phyloP scores from a whole-genome alignment of 345 rosid genomes.

The Cardamine occulta region DNA sequence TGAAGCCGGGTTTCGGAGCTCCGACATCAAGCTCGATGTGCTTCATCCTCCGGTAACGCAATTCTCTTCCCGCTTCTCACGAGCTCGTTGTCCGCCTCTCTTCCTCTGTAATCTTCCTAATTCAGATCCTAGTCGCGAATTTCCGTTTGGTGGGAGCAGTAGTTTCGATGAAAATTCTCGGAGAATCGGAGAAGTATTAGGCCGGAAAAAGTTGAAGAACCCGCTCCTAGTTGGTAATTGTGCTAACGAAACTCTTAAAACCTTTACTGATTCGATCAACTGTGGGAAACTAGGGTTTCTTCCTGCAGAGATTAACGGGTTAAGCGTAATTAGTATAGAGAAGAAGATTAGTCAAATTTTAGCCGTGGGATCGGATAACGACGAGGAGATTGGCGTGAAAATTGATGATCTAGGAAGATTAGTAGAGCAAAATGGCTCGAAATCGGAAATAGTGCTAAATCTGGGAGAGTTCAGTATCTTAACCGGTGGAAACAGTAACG shows the following conservation, averaged over 20 bases:
- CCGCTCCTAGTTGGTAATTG: slow-evolving; percentile 58
- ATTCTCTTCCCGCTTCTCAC: slow-evolving; percentile 40
- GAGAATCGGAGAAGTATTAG: slow-evolving; percentile 53
- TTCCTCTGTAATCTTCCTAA: slow-evolving; percentile 55
- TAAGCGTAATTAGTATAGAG: slow-evolving; percentile 49
- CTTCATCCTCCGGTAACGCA: slow-evolving; percentile 57
- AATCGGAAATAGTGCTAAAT: slow-evolving; percentile 51
- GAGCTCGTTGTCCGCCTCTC: slow-evolving; percentile 50
- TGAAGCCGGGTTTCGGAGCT: slow-evolving; percentile 70
- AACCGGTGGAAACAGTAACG: slow-evolving; percentile 40
- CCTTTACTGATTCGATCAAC: slow-evolving; percentile 45
- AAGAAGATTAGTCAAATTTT: slow-evolving; percentile 48
- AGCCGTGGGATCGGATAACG: slow-evolving; percentile 34
- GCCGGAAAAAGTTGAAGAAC: slow-evolving; percentile 44
- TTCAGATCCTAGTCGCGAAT: slow-evolving; percentile 41
- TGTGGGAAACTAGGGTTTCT: slow-evolving; percentile 43
- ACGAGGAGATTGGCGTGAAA: slow-evolving; percentile 38
- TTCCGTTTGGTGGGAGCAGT: slow-evolving; percentile 40
- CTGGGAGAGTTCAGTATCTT: slow-evolving; percentile 58
- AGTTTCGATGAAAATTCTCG: slow-evolving; percentile 51
- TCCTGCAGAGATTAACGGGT: slow-evolving; percentile 44
- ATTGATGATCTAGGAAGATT: slow-evolving; percentile 46
- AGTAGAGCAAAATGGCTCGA: slow-evolving; percentile 33
- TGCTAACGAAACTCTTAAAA: slow-evolving; percentile 56
- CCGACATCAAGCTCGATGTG: slow-evolving; percentile 60